Base-by-base conservation (phyloP, 2,329 filamentous ascomycete species). In the Mycocentrospora acerina region DNA sequence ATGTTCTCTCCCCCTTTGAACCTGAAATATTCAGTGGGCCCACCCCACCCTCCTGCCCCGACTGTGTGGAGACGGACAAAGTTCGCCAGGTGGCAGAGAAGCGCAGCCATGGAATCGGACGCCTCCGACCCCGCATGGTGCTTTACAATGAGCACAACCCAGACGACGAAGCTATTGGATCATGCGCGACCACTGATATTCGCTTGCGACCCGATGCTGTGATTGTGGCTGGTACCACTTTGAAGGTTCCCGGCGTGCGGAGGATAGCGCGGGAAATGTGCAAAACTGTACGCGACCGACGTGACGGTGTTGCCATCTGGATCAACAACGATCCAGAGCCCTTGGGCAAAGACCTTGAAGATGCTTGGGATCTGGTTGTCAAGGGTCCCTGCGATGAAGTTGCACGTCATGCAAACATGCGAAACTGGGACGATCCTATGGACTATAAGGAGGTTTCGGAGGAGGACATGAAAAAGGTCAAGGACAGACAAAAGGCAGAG, bases 121-220 rank as follows among this genome's bases (percentile, higher is more conserved):
- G 88, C 45, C 73, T 98, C 47, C 82, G 93, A 15, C 93, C 93
- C 15, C 82, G 93, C 40, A 96, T 98, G 73, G 91, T 97, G 4
- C 78, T 98, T 8, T 98, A 98, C 73, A 96, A 97, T 64, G 93
- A 98, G 67, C 86, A 88, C 64, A 96, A 97, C 62, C 93, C 93
- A 0, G 93, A 98, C 51, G 89, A 93, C 53, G 91, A 96, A 55
- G 91, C 93, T 11, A 98, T 98, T 64, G 90, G 91, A 29, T 88
- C 88, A 15, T 90, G 95, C 27, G 89, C 90, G 35, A 83, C 82
- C 50, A 85, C 90, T 4, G 93, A 98, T 64, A 73, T 97, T 42
- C 86, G 89, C 44, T 80, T 85, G 28, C 80, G 90, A 25, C 91
- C 93, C 0, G 93, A 97, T 65, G 90, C 90, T 13, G 80, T 98